These are phyloP conservation scores for Blumeriella jaapii DNA, from an alignment of 2,329 filamentous ascomycete genomes.

Conservation along the genomic window DNA sequence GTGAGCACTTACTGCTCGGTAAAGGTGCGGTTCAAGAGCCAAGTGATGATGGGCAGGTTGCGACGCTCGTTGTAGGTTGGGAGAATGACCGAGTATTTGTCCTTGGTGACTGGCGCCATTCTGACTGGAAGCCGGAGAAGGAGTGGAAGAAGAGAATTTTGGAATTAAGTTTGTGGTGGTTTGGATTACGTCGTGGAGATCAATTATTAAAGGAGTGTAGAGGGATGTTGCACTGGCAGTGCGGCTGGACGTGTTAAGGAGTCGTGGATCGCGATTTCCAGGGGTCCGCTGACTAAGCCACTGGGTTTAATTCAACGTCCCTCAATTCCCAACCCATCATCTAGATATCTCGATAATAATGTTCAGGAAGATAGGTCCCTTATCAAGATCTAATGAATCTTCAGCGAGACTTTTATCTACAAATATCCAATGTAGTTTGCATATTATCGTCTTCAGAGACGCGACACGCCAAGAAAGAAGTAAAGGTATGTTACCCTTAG, in stretches of 20 bases:
- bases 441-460: too few species aligned
- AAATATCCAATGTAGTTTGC: too few species aligned
- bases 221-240: slow-evolving; percentile 1
- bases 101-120: slow-evolving; percentile 30
- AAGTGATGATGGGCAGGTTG: slow-evolving; percentile 92
- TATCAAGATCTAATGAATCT: too few species aligned
- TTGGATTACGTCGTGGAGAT: background rate
- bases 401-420: too few species aligned
- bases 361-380: too few species aligned
- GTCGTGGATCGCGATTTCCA: background rate
- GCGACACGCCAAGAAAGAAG: too few species aligned
- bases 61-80: slow-evolving; percentile 97
- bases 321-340: too few species aligned
- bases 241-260: background rate
- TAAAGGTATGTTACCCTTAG: too few species aligned
- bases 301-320: background rate
- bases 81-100: slow-evolving; percentile 95
- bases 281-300: background rate
- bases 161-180: slow-evolving; percentile 3
- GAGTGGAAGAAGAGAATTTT: slow-evolving; percentile 7
- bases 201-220: slow-evolving; percentile 11
- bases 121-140: slow-evolving; percentile 2
- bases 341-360: too few species aligned
- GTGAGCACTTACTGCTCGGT: slow-evolving; percentile 58
- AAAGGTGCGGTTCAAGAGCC: slow-evolving; percentile 88